phyloP scores from a whole-genome alignment of 345 rosid genomes.

The Brassica cretica region DNA sequence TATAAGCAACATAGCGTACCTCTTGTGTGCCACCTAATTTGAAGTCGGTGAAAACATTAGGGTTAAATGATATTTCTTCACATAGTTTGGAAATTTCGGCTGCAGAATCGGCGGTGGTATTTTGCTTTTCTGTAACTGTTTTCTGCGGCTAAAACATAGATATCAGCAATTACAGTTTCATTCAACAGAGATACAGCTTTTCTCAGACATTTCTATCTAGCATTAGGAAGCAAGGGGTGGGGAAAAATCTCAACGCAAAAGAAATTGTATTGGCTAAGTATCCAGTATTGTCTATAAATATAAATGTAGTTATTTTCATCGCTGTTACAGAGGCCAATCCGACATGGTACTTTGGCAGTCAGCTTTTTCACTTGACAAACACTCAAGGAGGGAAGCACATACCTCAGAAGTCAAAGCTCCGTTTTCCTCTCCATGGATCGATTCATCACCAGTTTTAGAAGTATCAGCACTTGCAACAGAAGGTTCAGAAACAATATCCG shows the following conservation, averaged over 20 bases:
- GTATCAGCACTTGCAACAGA: slow-evolving; percentile 45
- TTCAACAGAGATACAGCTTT: not conserved
- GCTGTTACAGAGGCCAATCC: not conserved
- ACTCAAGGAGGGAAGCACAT: slow-evolving; percentile 10
- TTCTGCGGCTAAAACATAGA: slow-evolving; percentile 37
- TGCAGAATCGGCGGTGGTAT: slow-evolving; percentile 40
- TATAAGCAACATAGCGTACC: slow-evolving; percentile 46
- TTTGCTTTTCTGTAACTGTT: slow-evolving; percentile 33
- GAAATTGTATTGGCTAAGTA: not conserved
- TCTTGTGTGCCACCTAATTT: slow-evolving; percentile 80
- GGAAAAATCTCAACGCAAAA: not conserved
- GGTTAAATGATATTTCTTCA: slow-evolving; percentile 80
- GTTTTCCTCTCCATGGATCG: slow-evolving; percentile 37
- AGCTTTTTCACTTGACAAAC: not conserved
- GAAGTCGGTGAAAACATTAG: slow-evolving; percentile 92
- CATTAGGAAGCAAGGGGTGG: slow-evolving; percentile 19
- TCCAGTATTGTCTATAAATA: not conserved
- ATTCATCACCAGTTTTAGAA: slow-evolving; percentile 41
- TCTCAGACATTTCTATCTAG: not conserved
- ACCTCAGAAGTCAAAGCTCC: slow-evolving; percentile 48
- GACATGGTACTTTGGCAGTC: not conserved
- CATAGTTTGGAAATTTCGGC: slow-evolving; percentile 46
- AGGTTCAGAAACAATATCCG: slow-evolving; percentile 39
- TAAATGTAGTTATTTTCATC: not conserved
- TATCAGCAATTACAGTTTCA: slow-evolving; percentile 23